These are phyloP conservation scores for Stenocarpella maydis DNA, from an alignment of 2,329 filamentous ascomycete genomes.

Conservation along the genomic window DNA sequence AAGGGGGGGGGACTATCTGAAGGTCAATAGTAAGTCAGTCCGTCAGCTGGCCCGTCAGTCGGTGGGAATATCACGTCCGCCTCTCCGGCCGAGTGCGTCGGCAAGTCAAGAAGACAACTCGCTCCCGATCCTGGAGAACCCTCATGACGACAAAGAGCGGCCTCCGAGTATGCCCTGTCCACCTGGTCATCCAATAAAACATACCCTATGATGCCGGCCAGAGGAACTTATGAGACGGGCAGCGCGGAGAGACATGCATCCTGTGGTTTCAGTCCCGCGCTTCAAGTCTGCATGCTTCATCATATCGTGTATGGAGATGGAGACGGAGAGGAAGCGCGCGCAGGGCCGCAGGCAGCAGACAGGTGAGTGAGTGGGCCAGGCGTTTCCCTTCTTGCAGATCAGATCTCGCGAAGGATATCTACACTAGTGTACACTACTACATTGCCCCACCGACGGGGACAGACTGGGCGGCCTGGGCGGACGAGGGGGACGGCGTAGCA, in stretches of 20 bases:
- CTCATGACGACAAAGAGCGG: not conserved
- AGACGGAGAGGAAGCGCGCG: not conserved
- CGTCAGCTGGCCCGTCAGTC: too few relatives aligned
- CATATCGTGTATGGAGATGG: not conserved
- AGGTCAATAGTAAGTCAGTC: not conserved
- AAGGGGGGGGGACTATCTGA: not conserved
- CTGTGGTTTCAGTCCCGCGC: constrained; percentile 23
- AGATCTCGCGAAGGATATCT: constrained; percentile 14
- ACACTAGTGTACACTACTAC: not conserved
- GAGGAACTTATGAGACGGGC: not conserved
- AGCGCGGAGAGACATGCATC: constrained; percentile 23
- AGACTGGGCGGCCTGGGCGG: too few relatives aligned
- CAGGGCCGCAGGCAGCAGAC: too few relatives aligned
- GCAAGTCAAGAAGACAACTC: not conserved
- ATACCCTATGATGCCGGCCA: not conserved
- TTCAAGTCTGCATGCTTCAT: not conserved
- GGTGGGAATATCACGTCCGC: not conserved
- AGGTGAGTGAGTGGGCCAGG: not conserved
- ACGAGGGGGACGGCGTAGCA: not conserved
- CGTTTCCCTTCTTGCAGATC: constrained; percentile 3
- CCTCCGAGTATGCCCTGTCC: not conserved
- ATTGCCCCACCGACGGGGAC: not conserved
- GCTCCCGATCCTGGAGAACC: not conserved
- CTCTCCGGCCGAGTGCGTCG: constrained; percentile 10
- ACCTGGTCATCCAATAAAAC: too few relatives aligned